Percentiles rank a stretch among this genome's conserved stretches.
Conservation (phyloP, 495 filamentous ascomycete species). For the Chaetomium tenue region DNA sequence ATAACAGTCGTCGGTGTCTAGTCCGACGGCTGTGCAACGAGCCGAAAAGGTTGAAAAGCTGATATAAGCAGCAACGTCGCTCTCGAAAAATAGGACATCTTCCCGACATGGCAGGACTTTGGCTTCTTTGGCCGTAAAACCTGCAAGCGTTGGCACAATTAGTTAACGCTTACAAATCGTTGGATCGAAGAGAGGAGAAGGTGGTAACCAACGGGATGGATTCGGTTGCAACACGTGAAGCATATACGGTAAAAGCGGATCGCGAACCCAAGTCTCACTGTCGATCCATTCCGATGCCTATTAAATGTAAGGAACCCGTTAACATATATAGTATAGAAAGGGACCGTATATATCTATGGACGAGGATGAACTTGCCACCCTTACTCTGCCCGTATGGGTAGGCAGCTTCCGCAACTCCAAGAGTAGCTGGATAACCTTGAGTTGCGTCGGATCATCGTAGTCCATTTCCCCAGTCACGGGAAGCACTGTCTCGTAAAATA, state of each 20-base stretch:
- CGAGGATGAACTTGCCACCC: background rate
- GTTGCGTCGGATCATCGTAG: background rate
- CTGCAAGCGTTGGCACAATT: background rate
- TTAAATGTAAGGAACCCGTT: background rate
- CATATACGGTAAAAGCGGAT: background rate
- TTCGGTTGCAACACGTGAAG: background rate
- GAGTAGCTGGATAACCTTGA: constrained; percentile 8
- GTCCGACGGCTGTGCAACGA: background rate
- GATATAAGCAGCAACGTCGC: background rate
- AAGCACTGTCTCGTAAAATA: background rate
- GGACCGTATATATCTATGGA: background rate
- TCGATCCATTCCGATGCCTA: constrained; percentile 9
- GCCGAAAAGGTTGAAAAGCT: background rate
- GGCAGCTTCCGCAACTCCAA: background rate
- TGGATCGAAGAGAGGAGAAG: no score
- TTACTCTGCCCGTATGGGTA: background rate
- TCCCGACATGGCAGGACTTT: background rate
- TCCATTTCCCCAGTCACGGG: background rate
- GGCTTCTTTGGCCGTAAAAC: background rate
- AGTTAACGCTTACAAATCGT: background rate
- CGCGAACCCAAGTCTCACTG: background rate
- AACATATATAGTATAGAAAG: no score
- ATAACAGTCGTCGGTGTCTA: background rate
- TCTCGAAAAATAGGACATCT: background rate
- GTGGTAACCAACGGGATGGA: no score